Percentiles rank a stretch among this genome's conserved stretches.
Evolutionary conservation across 306 rosid genomes (phyloP).

Genomic region (Heteromeles arbutifolia): DNA sequence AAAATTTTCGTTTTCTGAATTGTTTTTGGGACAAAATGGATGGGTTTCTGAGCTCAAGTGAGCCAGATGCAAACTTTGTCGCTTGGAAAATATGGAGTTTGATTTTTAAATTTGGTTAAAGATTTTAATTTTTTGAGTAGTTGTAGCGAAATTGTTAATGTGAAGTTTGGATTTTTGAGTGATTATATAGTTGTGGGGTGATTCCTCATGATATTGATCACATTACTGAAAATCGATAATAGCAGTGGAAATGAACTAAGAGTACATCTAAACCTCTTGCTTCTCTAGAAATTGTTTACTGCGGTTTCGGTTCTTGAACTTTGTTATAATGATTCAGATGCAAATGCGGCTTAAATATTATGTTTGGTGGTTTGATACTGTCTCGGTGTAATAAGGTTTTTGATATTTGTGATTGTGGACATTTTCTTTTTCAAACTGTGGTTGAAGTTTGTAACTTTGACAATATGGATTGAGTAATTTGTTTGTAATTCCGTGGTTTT

Average conservation of each 20-base stretch:
- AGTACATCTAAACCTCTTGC: background rate
- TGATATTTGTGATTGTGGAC: background rate
- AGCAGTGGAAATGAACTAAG: background rate
- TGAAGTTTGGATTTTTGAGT: background rate
- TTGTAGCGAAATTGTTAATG: background rate
- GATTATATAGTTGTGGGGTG: background rate
- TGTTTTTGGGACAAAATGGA: background rate
- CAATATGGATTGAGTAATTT: background rate
- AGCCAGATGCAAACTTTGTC: background rate
- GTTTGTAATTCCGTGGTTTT: background rate
- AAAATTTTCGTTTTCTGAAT: background rate
- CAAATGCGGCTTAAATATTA: background rate
- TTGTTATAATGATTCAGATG: background rate
- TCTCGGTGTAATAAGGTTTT: background rate
- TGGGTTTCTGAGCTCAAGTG: background rate
- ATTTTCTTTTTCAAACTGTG: background rate
- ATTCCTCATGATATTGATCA: background rate
- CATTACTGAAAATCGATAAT: background rate
- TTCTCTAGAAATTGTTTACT: background rate
- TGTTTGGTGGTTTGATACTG: background rate
- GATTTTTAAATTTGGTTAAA: background rate
- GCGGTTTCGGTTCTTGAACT: background rate
- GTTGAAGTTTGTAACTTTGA: background rate
- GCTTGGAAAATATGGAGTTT: background rate
- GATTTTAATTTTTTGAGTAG: too few species aligned